phyloP scores from a whole-genome alignment of 2,329 filamentous ascomycete genomes.

The Myriosclerotinia duriaeana region DNA sequence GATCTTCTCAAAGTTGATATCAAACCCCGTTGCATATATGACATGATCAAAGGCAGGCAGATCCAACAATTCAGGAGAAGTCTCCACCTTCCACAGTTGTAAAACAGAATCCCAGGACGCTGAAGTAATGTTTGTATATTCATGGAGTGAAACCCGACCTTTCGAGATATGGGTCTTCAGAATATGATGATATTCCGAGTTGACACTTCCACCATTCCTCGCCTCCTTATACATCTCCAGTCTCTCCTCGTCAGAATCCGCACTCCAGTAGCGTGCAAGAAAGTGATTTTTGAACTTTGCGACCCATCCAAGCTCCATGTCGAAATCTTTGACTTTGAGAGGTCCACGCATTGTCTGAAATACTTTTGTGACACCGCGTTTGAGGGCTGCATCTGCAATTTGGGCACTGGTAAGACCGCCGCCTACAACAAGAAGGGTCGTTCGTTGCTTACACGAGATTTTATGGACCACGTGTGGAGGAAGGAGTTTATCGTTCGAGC shows the following conservation, averaged over 20 bases:
- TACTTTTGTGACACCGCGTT: constrained; percentile 64
- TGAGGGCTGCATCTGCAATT: constrained; percentile 64
- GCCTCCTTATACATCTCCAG: constrained; percentile 64
- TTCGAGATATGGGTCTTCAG: constrained; percentile 25
- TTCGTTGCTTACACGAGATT: constrained; percentile 51
- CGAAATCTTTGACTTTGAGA: constrained; percentile 68
- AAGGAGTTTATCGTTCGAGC: constrained; percentile 25
- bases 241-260: constrained; percentile 68
- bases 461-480: constrained; percentile 48
- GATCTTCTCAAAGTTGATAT: constrained; percentile 60
- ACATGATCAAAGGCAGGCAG: constrained; percentile 48
- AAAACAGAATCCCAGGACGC: constrained; percentile 50
- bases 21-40: constrained; percentile 63
- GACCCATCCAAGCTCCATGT: constrained; percentile 75
- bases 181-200: constrained; percentile 46
- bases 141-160: constrained; percentile 26
- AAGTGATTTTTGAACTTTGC: constrained; percentile 78
- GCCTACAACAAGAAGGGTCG: constrained; percentile 68
- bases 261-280: constrained; percentile 74
- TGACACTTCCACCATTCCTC: constrained; percentile 75
- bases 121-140: constrained; percentile 45
- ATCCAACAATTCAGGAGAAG: constrained; percentile 50
- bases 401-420: constrained; percentile 77
- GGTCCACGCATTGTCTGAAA: constrained; percentile 67
- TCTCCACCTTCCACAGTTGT: constrained; percentile 50